These are phyloP conservation scores for Populus trichocarpa DNA, from an alignment of 441 rosid species.

Conservation along the genomic window DNA sequence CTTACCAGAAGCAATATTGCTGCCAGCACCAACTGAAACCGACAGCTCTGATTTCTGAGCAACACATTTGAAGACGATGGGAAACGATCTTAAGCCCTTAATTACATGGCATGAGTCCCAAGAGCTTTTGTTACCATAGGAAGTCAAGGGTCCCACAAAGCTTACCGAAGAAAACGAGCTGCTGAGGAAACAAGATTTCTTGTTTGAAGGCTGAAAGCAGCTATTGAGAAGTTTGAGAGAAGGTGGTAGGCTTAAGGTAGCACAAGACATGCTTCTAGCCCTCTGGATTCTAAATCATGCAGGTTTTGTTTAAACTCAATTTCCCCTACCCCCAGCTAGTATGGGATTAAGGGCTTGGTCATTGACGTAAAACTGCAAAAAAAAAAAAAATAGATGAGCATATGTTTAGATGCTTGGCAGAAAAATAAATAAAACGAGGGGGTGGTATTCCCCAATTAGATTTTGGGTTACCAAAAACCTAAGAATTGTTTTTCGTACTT, in stretches of 20 bases:
- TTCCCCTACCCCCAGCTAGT: not conserved
- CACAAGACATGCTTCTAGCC: slow-evolving; percentile 2
- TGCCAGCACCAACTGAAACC: slow-evolving; percentile 15
- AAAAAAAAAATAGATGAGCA: no score
- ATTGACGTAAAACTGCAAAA: not conserved
- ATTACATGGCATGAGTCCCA: slow-evolving; percentile 3
- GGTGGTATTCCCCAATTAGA: not conserved
- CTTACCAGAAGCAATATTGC: slow-evolving; percentile 37
- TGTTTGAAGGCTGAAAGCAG: not conserved
- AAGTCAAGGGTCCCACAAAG: slow-evolving; percentile 23
- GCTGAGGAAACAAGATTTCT: not conserved
- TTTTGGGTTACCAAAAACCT: not conserved
- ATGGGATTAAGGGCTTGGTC: not conserved
- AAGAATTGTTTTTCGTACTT: not conserved
- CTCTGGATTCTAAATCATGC: not conserved
- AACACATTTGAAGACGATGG: slow-evolving; percentile 27
- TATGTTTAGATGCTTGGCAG: not conserved
- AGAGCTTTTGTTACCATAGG: not conserved
- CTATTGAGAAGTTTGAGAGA: slow-evolving; percentile 26
- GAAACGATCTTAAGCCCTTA: slow-evolving; percentile 1
- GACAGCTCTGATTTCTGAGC: slow-evolving; percentile 28
- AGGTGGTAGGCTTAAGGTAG: slow-evolving; percentile 15
- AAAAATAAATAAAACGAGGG: not conserved
- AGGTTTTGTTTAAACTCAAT: not conserved
- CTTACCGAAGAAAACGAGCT: not conserved